Evolutionary conservation across 768 basidiomycete species (phyloP), one percentile per base, ranked within the genome.

Genomic region (Tremella mesenterica): DNA sequence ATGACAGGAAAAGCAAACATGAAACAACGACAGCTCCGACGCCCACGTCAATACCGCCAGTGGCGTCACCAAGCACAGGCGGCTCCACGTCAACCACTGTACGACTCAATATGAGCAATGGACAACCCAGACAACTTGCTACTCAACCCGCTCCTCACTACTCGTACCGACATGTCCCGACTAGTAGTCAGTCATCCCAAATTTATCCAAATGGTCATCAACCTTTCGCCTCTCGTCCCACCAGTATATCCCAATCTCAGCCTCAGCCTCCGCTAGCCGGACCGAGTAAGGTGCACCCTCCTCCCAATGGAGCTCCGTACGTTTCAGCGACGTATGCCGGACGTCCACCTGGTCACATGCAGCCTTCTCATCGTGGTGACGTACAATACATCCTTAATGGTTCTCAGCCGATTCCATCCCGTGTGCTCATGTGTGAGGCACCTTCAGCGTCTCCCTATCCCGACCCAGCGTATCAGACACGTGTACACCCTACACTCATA

Each of bases 221-320:
- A n/a, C 38, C 45, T 21, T 13, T 26, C 16, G n/a, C 13, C 20
- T 16, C 30, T 2, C 7, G 9, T 39, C 9, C 23, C 27, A 3
- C 44, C 29, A 8, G 20, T 53, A 43, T 46, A 8, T 4, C 48
- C 18, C 48, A 34, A n/a, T n/a, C n/a, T 27, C 28, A 26, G 9
- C 20, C 36, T 2, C 49, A 44, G 25, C 38, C 48, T 45, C 54
- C 48, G 28, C 48, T 29, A 16, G 34, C 45, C 2, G 51, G 28
- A n/a, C n/a, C n/a, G n/a, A n/a, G n/a, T n/a, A n/a, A n/a, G n/a
- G n/a, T n/a, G n/a, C n/a, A n/a, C n/a, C n/a, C n/a, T n/a, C n/a
- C n/a, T n/a, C n/a, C n/a, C n/a, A 26, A 10, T 10, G 18, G 12
- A n/a, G 38, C 38, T n/a, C 14, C 38, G 38, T 23, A 5, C 4